phyloP scores from a whole-genome alignment of 805 yeast genomes.

The Saccharomyces eubayanus region DNA sequence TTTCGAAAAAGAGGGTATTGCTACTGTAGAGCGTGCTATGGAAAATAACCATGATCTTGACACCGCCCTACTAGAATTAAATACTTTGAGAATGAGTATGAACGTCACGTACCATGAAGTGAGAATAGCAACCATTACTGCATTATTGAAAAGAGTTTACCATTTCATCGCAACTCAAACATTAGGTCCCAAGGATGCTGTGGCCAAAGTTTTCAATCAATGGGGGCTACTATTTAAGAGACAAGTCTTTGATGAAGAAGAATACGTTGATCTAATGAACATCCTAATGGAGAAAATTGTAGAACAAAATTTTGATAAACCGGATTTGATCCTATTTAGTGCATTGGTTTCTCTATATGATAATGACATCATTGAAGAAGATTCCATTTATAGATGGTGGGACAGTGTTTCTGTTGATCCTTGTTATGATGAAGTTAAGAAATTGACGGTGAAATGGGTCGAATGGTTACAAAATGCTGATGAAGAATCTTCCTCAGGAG shows the following conservation, averaged over 20 bases:
- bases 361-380: slow-evolving; percentile 75
- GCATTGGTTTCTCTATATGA: slow-evolving; percentile 64
- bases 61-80: slow-evolving; percentile 85
- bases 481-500: slow-evolving; percentile 50
- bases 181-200: slow-evolving; percentile 66
- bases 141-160: slow-evolving; percentile 59
- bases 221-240: slow-evolving; percentile 81
- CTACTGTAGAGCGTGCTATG: slow-evolving; percentile 85
- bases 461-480: slow-evolving; percentile 83
- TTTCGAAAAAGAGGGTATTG: slow-evolving; percentile 83
- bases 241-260: slow-evolving; percentile 75
- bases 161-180: slow-evolving; percentile 75
- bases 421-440: slow-evolving; percentile 43
- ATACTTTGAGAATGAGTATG: slow-evolving; percentile 95
- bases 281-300: slow-evolving; percentile 33
- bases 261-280: slow-evolving; percentile 62
- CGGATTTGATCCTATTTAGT: slow-evolving; percentile 29
- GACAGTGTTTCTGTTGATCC: slow-evolving; percentile 33
- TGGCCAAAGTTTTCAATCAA: slow-evolving; percentile 59
- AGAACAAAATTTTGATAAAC: slow-evolving; percentile 26
- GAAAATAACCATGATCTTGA: slow-evolving; percentile 89
- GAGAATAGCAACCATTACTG: slow-evolving; percentile 66
- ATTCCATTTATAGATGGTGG: slow-evolving; percentile 80
- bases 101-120: slow-evolving; percentile 93
- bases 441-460: slow-evolving; percentile 61